Evolutionary conservation across 495 filamentous ascomycete species (phyloP).

Genomic region (Venustampulla echinocandica): DNA sequence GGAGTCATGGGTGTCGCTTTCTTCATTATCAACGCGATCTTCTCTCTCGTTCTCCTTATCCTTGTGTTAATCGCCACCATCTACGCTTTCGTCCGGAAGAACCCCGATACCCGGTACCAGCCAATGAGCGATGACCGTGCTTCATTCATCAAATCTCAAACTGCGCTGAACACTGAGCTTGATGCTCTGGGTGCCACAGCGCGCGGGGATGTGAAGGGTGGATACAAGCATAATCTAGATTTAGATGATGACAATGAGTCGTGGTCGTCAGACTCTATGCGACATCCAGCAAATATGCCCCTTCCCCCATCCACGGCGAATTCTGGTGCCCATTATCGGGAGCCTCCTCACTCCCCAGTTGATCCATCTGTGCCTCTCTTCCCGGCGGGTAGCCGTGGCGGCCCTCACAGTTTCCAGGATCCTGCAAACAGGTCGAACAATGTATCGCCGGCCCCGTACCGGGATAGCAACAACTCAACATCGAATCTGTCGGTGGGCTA

Average conservation of each 20-base stretch:
- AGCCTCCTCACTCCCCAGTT: conserved; percentile 48
- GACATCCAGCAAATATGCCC: conserved; percentile 30
- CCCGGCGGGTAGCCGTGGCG: conserved; percentile 27
- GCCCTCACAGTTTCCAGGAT: conserved; percentile 15
- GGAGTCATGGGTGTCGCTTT: conserved; percentile 93
- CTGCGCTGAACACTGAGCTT: conserved; percentile 80
- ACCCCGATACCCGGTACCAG: conserved; percentile 93
- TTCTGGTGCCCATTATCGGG: conserved; percentile 16
- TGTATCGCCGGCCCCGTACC: conserved; percentile 11
- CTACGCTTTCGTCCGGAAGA: conserved; percentile 81
- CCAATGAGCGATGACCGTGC: conserved; percentile 94
- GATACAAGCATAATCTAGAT: conserved; percentile 51
- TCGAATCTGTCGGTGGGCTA: conserved; percentile 18
- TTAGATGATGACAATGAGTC: conserved; percentile 76
- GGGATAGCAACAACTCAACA: conserved; percentile 11
- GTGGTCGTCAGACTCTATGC: conserved; percentile 35
- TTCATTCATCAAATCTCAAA: conserved; percentile 96
- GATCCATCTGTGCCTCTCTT: conserved; percentile 57
- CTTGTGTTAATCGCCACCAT: conserved; percentile 79
- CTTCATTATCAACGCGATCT: conserved; percentile 84
- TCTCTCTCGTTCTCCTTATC: conserved; percentile 75
- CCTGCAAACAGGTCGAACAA: conserved; percentile 10
- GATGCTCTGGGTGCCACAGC: conserved; percentile 91
- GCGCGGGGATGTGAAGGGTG: conserved; percentile 68
- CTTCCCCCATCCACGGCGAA: conserved; percentile 25